A percentile compares a stretch with the other conserved stretches of the same genome.
Evolutionary conservation across 805 yeast species (phyloP).

Genomic region (Ogataea minuta): DNA sequence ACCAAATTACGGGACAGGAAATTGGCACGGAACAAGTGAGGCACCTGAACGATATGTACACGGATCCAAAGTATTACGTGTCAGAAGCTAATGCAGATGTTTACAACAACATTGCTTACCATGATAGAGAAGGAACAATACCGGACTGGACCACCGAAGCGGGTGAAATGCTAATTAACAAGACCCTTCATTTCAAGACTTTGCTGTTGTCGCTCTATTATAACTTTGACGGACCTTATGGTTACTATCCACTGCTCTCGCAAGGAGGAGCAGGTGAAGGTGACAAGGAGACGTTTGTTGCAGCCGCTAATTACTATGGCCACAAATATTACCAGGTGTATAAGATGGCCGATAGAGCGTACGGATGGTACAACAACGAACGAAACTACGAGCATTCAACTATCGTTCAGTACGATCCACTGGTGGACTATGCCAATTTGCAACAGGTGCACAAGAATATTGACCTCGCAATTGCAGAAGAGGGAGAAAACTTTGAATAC

Average conservation of each 20-base stretch:
- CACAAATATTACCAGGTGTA: slow-evolving; percentile 54
- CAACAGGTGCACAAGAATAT: slow-evolving; percentile 24
- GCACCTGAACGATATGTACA: slow-evolving; percentile 32
- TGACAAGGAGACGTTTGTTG: slow-evolving; percentile 72
- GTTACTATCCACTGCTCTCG: slow-evolving; percentile 57
- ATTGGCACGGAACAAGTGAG: slow-evolving; percentile 37
- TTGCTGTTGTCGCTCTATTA: slow-evolving; percentile 62
- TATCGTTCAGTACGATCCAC: slow-evolving; percentile 36
- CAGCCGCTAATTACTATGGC: slow-evolving; percentile 58
- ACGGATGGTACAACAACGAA: slow-evolving; percentile 33
- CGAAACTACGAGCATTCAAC: slow-evolving; percentile 36
- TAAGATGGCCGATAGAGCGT: slow-evolving; percentile 35
- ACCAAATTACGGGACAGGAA: slow-evolving; percentile 60
- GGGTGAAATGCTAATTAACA: slow-evolving; percentile 62
- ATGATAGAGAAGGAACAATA: slow-evolving; percentile 65
- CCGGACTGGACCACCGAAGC: slow-evolving; percentile 71
- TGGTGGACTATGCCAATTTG: slow-evolving; percentile 30
- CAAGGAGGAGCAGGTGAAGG: slow-evolving; percentile 73
- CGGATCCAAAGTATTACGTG: slow-evolving; percentile 31
- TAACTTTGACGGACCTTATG: slow-evolving; percentile 60
- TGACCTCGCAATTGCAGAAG: slow-evolving; percentile 22
- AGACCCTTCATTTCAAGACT: slow-evolving; percentile 54
- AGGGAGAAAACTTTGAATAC: slow-evolving; percentile 28
- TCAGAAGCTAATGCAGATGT: slow-evolving; percentile 37
- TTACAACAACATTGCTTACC: slow-evolving; percentile 42